Evolutionary conservation across 257 asterid species (phyloP).

Genomic region (Solanum bulbocastanum): DNA sequence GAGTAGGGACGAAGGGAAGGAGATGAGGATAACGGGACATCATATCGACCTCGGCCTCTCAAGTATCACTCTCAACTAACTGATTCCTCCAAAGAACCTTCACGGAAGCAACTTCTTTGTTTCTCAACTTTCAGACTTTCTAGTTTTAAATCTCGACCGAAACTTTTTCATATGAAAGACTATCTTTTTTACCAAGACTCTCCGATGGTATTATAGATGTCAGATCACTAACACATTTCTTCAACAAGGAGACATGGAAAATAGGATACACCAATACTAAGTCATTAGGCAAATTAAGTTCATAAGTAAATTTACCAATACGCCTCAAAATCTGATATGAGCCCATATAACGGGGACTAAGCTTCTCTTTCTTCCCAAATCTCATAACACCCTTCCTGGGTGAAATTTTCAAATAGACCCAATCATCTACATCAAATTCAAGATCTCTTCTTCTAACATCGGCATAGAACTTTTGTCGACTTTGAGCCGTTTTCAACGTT

Average conservation of each 20-base stretch:
- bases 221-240: neutral
- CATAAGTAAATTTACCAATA: neutral
- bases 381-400: too few relatives aligned
- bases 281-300: neutral
- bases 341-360: too few relatives aligned
- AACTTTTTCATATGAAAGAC: neutral
- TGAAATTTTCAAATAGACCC: too few relatives aligned
- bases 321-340: neutral
- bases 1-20: neutral
- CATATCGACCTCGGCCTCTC: neutral
- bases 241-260: neutral
- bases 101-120: neutral
- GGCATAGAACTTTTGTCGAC: neutral
- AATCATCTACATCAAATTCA: neutral
- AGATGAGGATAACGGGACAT: neutral
- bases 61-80: neutral
- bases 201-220: neutral
- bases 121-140: neutral
- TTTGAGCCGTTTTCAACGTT: neutral
- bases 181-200: neutral
- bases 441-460: neutral
- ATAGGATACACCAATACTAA: neutral
- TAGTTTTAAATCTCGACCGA: neutral
- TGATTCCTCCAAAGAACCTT: neutral
- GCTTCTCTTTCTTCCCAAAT: too few relatives aligned